Conservation (phyloP, 2,329 filamentous ascomycete species). For the Cladosporium sp. region DNA sequence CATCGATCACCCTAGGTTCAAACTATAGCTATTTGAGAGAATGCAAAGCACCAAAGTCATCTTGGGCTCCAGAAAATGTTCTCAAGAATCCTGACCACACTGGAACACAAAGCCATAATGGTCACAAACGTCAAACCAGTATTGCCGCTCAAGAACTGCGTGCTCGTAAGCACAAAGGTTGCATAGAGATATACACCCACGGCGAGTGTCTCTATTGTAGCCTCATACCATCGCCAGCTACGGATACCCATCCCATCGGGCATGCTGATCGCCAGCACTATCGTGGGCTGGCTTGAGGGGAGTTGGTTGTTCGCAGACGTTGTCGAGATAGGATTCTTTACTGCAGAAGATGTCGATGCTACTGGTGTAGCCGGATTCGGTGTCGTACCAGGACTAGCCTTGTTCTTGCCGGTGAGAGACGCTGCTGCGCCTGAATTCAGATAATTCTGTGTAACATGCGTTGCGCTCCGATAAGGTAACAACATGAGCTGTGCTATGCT, state of each 20-base stretch:
- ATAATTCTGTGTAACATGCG: background rate
- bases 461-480: background rate
- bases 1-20: too few species aligned
- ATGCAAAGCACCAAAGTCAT: background rate
- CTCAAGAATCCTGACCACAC: background rate
- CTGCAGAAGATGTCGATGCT: background rate
- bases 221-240: background rate
- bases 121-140: background rate
- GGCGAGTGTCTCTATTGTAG: background rate
- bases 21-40: too few species aligned
- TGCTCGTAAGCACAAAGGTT: background rate
- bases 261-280: background rate
- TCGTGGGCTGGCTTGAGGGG: background rate
- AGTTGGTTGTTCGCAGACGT: background rate
- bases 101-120: background rate
- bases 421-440: background rate
- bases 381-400: background rate
- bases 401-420: background rate
- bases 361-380: background rate
- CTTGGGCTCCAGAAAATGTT: background rate
- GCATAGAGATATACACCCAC: background rate
- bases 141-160: background rate
- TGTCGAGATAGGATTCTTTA: background rate
- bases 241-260: background rate
- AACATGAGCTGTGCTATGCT: background rate